phyloP scores from a whole-genome alignment of 768 basidiomycete species.

The Trametes sanguinea region DNA sequence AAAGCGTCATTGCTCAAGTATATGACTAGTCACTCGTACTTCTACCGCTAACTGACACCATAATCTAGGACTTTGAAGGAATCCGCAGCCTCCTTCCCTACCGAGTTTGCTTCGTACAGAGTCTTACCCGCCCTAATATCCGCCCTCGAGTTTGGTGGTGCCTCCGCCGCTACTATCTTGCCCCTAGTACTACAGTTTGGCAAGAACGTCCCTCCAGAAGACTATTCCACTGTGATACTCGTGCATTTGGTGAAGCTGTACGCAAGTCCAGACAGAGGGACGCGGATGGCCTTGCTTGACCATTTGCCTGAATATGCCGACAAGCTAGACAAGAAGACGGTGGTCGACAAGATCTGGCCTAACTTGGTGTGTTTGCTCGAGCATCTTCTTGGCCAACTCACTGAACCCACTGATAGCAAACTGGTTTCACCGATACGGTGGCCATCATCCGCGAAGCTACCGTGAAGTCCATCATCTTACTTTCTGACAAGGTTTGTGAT shows the following conservation, averaged over 20 bases:
- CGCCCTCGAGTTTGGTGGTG: slow-evolving; percentile 76
- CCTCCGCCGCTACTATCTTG: slow-evolving; percentile 71
- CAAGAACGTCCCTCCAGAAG: slow-evolving; percentile 63
- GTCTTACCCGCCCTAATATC: slow-evolving; percentile 86
- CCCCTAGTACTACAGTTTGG: slow-evolving; percentile 86
- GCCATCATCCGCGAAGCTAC: slow-evolving; percentile 94
- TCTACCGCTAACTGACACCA: not conserved
- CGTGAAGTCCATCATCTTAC: slow-evolving; percentile 78
- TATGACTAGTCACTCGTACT: slow-evolving; percentile 11
- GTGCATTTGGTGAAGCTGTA: slow-evolving; percentile 83
- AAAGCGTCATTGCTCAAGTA: slow-evolving; percentile 73
- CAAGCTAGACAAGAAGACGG: slow-evolving; percentile 81
- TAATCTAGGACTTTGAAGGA: slow-evolving; percentile 72
- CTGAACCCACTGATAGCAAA: slow-evolving; percentile 58
- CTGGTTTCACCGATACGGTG: slow-evolving; percentile 93
- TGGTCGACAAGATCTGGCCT: slow-evolving; percentile 90
- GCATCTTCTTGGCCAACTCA: not conserved
- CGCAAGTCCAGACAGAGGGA: slow-evolving; percentile 88
- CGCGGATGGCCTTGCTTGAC: slow-evolving; percentile 91
- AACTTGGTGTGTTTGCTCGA: slow-evolving; percentile 62
- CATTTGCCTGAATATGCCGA: slow-evolving; percentile 82
- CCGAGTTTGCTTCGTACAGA: slow-evolving; percentile 80
- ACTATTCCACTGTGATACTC: slow-evolving; percentile 70
- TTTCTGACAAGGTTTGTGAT: slow-evolving; percentile 76
- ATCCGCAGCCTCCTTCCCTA: slow-evolving; percentile 75